These are phyloP conservation scores for Posidonia australis DNA, from an alignment of 106 monocot genomes.

Conservation along the genomic window DNA sequence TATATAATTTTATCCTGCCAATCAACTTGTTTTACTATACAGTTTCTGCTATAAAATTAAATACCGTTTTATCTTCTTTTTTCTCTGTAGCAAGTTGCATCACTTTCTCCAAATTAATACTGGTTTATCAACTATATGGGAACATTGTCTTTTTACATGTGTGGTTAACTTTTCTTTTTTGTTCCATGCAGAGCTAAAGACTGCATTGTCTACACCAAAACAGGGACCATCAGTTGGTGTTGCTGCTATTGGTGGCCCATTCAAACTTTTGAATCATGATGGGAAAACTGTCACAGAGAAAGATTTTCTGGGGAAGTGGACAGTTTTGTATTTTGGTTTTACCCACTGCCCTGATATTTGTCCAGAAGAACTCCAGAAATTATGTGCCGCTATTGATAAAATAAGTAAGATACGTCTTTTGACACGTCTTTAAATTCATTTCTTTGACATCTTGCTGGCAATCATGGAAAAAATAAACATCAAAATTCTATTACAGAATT, in stretches of 20 bases:
- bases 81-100: no score
- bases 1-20: no score
- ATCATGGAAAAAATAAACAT: no score
- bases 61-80: no score
- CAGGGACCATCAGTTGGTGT: conserved; percentile 70
- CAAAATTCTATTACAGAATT: no score
- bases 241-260: conserved; percentile 93
- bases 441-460: no score
- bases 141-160: no score
- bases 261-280: conserved; percentile 66
- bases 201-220: conserved; percentile 46
- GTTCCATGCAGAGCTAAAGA: conserved; percentile 49
- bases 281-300: conserved; percentile 73
- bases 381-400: conserved; percentile 73
- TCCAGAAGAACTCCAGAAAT: conserved; percentile 90
- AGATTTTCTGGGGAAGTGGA: conserved; percentile 92
- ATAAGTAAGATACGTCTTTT: conserved; percentile 48
- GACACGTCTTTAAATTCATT: no score
- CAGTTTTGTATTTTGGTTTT: conserved; percentile 91
- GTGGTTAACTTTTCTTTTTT: background rate
- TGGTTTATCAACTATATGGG: no score
- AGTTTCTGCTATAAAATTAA: no score
- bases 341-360: conserved; percentile 98
- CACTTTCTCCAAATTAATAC: no score
- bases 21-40: no score